Percentiles rank a stretch among this genome's conserved stretches.
These are phyloP conservation scores for Coemansia sp. DNA, from an alignment of 192 early-diverging fungal genomes.

Conservation along the genomic window DNA sequence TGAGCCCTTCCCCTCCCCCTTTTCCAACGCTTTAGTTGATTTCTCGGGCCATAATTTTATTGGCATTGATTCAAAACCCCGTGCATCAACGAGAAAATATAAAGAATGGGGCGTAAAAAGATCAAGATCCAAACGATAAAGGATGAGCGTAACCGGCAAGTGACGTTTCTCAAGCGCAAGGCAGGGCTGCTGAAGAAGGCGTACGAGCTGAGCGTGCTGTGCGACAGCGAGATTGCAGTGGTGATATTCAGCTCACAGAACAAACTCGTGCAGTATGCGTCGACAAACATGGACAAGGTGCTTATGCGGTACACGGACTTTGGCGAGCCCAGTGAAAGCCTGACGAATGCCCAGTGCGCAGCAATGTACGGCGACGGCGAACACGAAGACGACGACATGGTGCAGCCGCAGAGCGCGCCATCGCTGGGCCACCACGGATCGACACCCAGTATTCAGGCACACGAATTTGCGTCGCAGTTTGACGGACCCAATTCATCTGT, in stretches of 20 bases:
- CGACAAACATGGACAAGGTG: slow-evolving; percentile 91
- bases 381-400: slow-evolving; percentile 30
- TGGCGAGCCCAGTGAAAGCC: slow-evolving; percentile 57
- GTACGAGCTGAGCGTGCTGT: slow-evolving; percentile 89
- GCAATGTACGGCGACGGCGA: slow-evolving; percentile 41
- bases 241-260: slow-evolving; percentile 93
- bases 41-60: background rate
- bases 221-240: slow-evolving; percentile 92
- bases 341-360: slow-evolving; percentile 59
- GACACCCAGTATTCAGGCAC: slow-evolving; percentile 14
- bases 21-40: background rate
- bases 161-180: slow-evolving; percentile 94
- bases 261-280: slow-evolving; percentile 92
- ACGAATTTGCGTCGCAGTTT: slow-evolving; percentile 30
- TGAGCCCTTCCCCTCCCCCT: background rate
- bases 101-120: slow-evolving; percentile 89
- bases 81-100: background rate
- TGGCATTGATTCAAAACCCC: background rate
- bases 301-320: slow-evolving; percentile 81
- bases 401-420: slow-evolving; percentile 24
- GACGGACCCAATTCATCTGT: slow-evolving; percentile 9
- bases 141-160: slow-evolving; percentile 90
- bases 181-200: slow-evolving; percentile 96
- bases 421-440: slow-evolving; percentile 8
- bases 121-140: slow-evolving; percentile 88